phyloP scores from a whole-genome alignment of 176 grass and related monocot species.

The Elymus sibiricus region DNA sequence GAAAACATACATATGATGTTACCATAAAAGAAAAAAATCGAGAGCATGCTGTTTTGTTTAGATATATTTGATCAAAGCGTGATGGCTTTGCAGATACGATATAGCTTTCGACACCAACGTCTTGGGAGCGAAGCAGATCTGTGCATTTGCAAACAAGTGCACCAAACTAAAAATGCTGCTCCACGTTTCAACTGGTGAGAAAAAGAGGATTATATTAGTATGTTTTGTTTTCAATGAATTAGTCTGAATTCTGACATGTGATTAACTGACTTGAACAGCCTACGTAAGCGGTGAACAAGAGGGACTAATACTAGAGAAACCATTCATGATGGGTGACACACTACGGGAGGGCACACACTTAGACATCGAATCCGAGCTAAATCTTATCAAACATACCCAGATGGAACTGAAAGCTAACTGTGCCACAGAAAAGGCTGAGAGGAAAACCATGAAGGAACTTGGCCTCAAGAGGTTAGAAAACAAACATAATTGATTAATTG shows the following conservation, averaged over 20 bases:
- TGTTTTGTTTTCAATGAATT: neutral
- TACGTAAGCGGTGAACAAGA: conserved; percentile 52
- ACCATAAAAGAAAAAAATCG: neutral
- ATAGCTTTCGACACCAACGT: conserved; percentile 43
- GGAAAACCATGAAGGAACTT: conserved; percentile 61
- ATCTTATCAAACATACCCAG: conserved; percentile 38
- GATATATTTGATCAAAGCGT: neutral
- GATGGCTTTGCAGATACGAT: conserved; percentile 40
- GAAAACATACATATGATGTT: neutral
- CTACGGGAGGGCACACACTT: conserved; percentile 31
- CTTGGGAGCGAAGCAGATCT: conserved; percentile 41
- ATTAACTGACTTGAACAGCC: conserved; percentile 30
- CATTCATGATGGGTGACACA: conserved; percentile 43
- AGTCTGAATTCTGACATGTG: neutral
- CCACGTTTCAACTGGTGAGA: conserved; percentile 64
- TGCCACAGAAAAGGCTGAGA: conserved; percentile 18
- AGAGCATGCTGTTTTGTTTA: too few relatives aligned
- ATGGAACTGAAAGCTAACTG: conserved; percentile 12
- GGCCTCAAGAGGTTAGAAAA: conserved; percentile 53
- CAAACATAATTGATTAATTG: neutral
- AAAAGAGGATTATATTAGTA: neutral
- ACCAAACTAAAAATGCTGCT: conserved; percentile 55
- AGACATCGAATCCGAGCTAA: conserved; percentile 54
- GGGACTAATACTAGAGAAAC: conserved; percentile 50
- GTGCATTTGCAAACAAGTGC: conserved; percentile 54